Evolutionary conservation across 192 early-diverging fungal genomes (phyloP).

Genomic region (Chytriomyces sp.): DNA sequence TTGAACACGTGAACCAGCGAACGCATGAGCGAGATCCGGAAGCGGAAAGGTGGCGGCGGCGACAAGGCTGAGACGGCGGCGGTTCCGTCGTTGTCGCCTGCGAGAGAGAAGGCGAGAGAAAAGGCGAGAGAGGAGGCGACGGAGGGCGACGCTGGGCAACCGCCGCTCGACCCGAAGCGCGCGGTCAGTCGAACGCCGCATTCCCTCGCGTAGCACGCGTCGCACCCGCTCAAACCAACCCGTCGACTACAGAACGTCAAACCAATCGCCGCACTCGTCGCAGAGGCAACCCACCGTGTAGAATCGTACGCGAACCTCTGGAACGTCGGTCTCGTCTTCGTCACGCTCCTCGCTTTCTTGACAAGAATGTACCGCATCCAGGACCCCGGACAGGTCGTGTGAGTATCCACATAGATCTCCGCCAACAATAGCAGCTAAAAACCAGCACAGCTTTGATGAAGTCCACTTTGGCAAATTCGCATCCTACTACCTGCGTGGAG

Average conservation of each 20-base stretch:
- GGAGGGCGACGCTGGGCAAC: background rate
- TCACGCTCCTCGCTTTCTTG: constrained; percentile 38
- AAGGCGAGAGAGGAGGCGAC: too few relatives aligned
- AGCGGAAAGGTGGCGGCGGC: constrained; percentile 2
- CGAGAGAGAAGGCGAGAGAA: background rate
- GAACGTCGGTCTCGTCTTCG: constrained; percentile 30
- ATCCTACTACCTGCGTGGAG: constrained; percentile 81
- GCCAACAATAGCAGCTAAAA: background rate
- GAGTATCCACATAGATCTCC: constrained; percentile 2
- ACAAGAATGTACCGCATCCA: constrained; percentile 44
- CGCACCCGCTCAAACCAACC: background rate
- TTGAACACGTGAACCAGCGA: too few relatives aligned
- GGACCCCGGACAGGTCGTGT: constrained; percentile 52
- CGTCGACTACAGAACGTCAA: background rate
- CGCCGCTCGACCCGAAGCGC: background rate
- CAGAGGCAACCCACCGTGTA: background rate
- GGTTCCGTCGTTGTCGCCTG: background rate
- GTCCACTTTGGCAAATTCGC: constrained; percentile 99
- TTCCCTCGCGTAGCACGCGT: background rate
- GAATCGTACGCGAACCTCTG: background rate
- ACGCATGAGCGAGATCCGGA: constrained; percentile 7
- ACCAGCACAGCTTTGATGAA: constrained; percentile 82
- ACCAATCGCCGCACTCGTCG: background rate
- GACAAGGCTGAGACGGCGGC: background rate
- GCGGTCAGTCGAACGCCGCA: background rate